Base-by-base conservation (phyloP, 495 filamentous ascomycete genomes). In the Rostrohypoxylon terebratum region DNA sequence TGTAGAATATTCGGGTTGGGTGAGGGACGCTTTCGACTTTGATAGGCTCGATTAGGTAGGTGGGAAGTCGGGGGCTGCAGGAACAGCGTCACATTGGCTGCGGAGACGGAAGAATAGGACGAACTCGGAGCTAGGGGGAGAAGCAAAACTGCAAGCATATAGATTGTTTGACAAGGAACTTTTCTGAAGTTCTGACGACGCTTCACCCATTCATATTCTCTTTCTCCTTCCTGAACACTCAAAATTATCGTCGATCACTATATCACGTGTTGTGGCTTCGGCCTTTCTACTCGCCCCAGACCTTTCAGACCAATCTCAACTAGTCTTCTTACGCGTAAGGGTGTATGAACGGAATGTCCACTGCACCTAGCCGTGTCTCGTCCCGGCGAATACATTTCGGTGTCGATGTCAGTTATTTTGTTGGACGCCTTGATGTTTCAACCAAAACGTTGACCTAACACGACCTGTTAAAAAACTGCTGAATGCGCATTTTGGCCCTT, bases 1-100 rank as follows among this genome's bases (percentile, higher is more conserved):
- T 66, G 51, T 21, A 72, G 69, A 72, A 36, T 53, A 31, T 33
- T 33, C 50, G 42, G 66, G 44, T 58, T n/a, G 45, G 34, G 53
- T 42, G 28, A 44, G 38, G 51, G 42, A 7, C 45, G 60, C 11
- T 23, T 31, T 23, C 28, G 18, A 11, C 8, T 42, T 40, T 73
- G 59, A 68, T 73, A 73, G 66, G 66, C 71, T 66, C 60, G 61
- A 69, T 73, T 33, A n/a, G 57, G 65, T 66, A 65, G 61, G 71
- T 69, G 8, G 25, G 16, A 45, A 65, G 45, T 33, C 38, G 64
- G 65, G 34, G 48, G 47, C 60, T 73, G 71, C 71, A 73, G 60
- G 61, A 68, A 73, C 50, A 69, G 44, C 55, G 71, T 73, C 18
- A 16, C 71, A 69, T 69, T 40, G 60, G 55, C 40, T 25, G 61